A percentile compares a stretch with the other conserved stretches of the same genome.
Evolutionary conservation across 768 basidiomycete genomes (phyloP).

Genomic region (Coprinellus aureogranulatus): DNA sequence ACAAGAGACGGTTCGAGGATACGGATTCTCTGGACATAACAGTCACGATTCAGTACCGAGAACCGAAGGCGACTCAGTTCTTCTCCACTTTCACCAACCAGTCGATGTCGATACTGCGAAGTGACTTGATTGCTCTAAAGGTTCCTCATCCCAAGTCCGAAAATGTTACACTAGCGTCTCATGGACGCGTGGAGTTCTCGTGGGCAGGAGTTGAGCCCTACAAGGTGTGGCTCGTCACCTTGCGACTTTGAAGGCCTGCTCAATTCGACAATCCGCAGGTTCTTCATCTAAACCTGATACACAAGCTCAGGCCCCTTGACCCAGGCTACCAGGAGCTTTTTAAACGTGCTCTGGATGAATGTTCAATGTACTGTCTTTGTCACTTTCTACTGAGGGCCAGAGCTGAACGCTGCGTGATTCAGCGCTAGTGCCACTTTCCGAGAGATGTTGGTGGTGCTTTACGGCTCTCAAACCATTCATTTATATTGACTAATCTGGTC

Average conservation of each 20-base stretch:
- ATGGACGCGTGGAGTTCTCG: constrained; percentile 28
- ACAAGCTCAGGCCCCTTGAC: constrained; percentile 11
- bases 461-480: not conserved
- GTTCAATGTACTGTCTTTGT: constrained; percentile 28
- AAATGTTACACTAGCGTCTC: constrained; percentile 30
- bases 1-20: not conserved
- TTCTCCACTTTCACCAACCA: constrained; percentile 27
- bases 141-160: constrained; percentile 37
- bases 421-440: too few species aligned
- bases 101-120: constrained; percentile 25
- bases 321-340: constrained; percentile 9
- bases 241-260: not conserved
- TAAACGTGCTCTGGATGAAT: constrained; percentile 14
- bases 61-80: constrained; percentile 33
- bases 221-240: constrained; percentile 16
- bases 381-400: not conserved
- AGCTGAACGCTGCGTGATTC: too few species aligned
- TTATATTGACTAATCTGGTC: not conserved
- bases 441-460: not conserved
- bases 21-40: not conserved
- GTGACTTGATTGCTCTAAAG: constrained; percentile 35
- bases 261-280: constrained; percentile 8
- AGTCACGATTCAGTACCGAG: constrained; percentile 28
- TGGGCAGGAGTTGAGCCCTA: constrained; percentile 21
- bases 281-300: constrained; percentile 18